These are phyloP conservation scores for Neurospora crassa DNA, from an alignment of 2,329 filamentous ascomycete genomes.

Conservation along the genomic window DNA sequence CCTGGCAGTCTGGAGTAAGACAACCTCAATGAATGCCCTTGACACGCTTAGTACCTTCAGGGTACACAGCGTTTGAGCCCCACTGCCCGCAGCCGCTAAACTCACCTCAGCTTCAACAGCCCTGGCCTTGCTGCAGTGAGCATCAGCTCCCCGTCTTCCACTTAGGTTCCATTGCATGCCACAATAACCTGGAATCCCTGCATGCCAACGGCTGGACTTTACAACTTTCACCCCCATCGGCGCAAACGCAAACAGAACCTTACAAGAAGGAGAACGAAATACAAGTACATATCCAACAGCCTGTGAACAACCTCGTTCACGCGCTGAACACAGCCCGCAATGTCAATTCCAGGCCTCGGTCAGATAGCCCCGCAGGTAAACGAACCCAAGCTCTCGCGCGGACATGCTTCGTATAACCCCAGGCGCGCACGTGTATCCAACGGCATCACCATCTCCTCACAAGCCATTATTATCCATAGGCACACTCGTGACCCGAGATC, in stretches of 20 bases:
- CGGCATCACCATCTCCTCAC: background rate
- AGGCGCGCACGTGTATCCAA: background rate
- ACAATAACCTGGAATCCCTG: background rate
- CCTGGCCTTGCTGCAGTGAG: background rate
- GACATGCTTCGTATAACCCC: background rate
- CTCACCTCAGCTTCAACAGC: conserved; percentile 1
- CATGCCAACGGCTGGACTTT: background rate
- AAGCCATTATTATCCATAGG: background rate
- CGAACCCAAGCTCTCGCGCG: background rate
- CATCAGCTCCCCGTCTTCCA: background rate
- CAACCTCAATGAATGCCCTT: background rate
- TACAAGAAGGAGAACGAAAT: background rate
- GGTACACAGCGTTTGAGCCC: background rate
- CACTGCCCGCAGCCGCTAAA: background rate
- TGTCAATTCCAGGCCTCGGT: conserved; percentile 17
- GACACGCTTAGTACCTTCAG: background rate
- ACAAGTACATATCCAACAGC: background rate
- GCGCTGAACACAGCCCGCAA: background rate
- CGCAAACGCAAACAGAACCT: background rate
- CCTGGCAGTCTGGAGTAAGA: background rate
- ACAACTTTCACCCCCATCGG: background rate
- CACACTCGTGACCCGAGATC: background rate
- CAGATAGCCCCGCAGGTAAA: conserved; percentile 14
- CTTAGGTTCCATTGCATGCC: background rate
- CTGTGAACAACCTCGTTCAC: background rate